Evolutionary conservation across 1,284 basidiomycete genomes (phyloP).

Genomic region (Grifola frondosa): DNA sequence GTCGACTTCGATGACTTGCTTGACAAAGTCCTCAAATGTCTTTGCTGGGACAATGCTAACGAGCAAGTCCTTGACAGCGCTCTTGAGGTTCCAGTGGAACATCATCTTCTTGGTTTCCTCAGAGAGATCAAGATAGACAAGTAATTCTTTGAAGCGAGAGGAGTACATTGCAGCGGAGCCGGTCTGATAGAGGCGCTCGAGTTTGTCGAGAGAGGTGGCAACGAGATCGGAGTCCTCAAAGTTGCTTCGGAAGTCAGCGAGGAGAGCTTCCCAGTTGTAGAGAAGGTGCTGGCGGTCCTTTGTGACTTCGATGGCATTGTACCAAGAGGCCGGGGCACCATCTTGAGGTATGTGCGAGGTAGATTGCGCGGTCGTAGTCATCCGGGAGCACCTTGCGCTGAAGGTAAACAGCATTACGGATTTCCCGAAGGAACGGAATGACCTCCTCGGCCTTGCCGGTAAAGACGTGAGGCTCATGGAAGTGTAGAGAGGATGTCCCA

Average conservation of each 20-base stretch:
- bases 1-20: conserved; percentile 7
- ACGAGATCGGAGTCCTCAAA: conserved; percentile 4
- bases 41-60: conserved; percentile 4
- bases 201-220: background rate
- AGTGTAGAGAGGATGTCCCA: too few relatives aligned
- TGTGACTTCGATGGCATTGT: conserved; percentile 8
- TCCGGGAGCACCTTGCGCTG: conserved; percentile 13
- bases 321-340: conserved; percentile 19
- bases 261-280: conserved; percentile 20
- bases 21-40: conserved; percentile 12
- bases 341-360: conserved; percentile 23
- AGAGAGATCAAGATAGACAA: conserved; percentile 23
- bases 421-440: conserved; percentile 23
- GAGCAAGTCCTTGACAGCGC: conserved; percentile 8
- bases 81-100: conserved; percentile 17
- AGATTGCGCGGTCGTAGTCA: conserved; percentile 21
- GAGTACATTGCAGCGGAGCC: conserved; percentile 24
- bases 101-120: conserved; percentile 12
- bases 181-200: conserved; percentile 28
- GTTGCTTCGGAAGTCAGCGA: conserved; percentile 24
- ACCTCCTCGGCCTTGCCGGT: conserved; percentile 17
- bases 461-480: conserved; percentile 11
- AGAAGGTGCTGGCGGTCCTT: conserved; percentile 3
- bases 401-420: conserved; percentile 19
- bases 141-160: conserved; percentile 24